These are phyloP conservation scores for Cyberlindnera meyerae DNA, from an alignment of 805 yeast genomes.

Conservation along the genomic window DNA sequence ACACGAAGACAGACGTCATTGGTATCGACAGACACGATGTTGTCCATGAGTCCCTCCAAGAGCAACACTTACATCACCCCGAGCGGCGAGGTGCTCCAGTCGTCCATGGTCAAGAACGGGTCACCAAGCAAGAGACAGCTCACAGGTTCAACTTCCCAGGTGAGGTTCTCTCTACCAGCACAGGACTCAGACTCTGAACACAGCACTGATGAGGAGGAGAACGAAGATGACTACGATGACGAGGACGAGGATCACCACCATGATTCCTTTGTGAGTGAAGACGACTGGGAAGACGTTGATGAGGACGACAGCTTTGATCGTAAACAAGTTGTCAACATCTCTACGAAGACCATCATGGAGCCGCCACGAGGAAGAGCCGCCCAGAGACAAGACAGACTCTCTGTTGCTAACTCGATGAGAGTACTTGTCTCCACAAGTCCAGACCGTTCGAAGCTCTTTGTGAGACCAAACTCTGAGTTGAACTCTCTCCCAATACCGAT, in stretches of 20 bases:
- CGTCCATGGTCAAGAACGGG: slow-evolving; percentile 25
- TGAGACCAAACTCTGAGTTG: slow-evolving; percentile 33
- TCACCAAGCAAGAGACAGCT: slow-evolving; percentile 25
- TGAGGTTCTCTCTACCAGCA: slow-evolving; percentile 25
- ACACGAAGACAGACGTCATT: slow-evolving; percentile 27
- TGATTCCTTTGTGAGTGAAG: slow-evolving; percentile 13
- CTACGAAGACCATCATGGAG: slow-evolving; percentile 7
- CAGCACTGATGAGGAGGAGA: slow-evolving; percentile 1
- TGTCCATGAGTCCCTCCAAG: slow-evolving; percentile 7
- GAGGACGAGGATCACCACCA: slow-evolving; percentile 8
- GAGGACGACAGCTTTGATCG: slow-evolving; percentile 9
- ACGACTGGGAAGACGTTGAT: slow-evolving; percentile 12
- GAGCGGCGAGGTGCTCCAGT: slow-evolving; percentile 25
- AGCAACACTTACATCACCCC: slow-evolving; percentile 22
- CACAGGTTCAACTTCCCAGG: slow-evolving; percentile 25
- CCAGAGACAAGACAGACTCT: slow-evolving; percentile 1
- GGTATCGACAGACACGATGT: slow-evolving; percentile 18
- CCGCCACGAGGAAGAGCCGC: slow-evolving; percentile 10
- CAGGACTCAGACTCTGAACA: background rate
- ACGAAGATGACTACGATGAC: slow-evolving; percentile 9
- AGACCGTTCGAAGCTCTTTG: slow-evolving; percentile 25
- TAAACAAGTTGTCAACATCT: slow-evolving; percentile 12
- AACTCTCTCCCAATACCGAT: slow-evolving; percentile 31
- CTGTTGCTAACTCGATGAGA: slow-evolving; percentile 22
- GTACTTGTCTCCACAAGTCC: slow-evolving; percentile 16